Evolutionary conservation across 2,329 filamentous ascomycete species (phyloP), one percentile per base, ranked within the genome.

Genomic region (Graphilbum fragrans): DNA sequence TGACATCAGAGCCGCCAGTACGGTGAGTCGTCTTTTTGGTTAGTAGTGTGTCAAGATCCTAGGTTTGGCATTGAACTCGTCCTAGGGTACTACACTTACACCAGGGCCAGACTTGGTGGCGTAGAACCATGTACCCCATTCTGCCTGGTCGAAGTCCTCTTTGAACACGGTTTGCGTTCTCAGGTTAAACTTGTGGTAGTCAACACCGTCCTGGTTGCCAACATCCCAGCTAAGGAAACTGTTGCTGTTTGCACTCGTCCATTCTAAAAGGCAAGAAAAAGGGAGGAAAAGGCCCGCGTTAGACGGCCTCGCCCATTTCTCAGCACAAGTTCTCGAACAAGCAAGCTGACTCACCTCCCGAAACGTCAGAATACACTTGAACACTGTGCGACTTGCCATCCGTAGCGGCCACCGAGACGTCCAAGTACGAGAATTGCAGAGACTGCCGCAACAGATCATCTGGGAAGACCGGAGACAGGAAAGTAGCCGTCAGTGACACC

Each of bases 51-150:
- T 16, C 32, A 10, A 7, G 25, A 47, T 22, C 10, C n/a, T 7
- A 14, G 31, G 6, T 6, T 11, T 10, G 32, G 17, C 14, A 34
- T 34, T 5, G 32, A 16, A 6, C 32, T 17, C 14, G 7, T 32
- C 16, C 31, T n/a, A 29, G 25, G 16, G 25, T 16, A 25, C 17
- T 20, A 10, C 16, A 29, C 63, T 54, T 57, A 66, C 63, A 20
- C 67, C 68, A 18, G 58, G 54, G 14, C 67, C 56, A 41, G 69
- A 65, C 21, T 77, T 73, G 4, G 75, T 86, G 12, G 81, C 78
- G 57, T 87, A 86, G 58, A 84, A 79, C 62, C 88, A 74, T 39
- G 74, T 78, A 2, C 86, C 86, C 86, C 86, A 94, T 62, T 86
- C 81, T 0, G 84, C 73, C 49, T 81, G 78, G 52, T 93, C 80